Percentiles rank a stretch among this genome's conserved stretches.
phyloP scores from a whole-genome alignment of 805 yeast genomes.

The Candida namnaoensis region DNA sequence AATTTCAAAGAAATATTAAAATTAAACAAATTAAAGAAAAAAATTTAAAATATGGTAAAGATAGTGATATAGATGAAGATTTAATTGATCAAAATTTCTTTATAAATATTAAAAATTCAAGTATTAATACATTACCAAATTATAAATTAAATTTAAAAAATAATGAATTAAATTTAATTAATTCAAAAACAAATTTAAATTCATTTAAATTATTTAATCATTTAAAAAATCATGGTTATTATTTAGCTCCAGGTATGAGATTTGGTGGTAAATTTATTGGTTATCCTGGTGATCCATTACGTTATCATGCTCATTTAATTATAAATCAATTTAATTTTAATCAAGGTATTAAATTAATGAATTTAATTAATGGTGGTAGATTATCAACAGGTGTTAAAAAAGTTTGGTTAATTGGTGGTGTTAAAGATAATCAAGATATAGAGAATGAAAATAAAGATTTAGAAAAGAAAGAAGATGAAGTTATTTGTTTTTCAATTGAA shows the following conservation, averaged over 20 bases:
- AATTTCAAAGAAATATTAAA: slow-evolving; percentile 3
- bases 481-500: too few species aligned
- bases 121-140: slow-evolving; percentile 3
- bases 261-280: slow-evolving; percentile 88
- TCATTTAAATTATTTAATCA: slow-evolving; percentile 7
- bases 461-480: slow-evolving; percentile 14
- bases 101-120: slow-evolving; percentile 7
- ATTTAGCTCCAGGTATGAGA: slow-evolving; percentile 74
- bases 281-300: slow-evolving; percentile 90
- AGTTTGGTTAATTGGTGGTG: slow-evolving; percentile 55
- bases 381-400: slow-evolving; percentile 91
- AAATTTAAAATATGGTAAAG: not conserved
- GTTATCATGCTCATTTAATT: slow-evolving; percentile 83
- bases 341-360: slow-evolving; percentile 44
- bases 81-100: slow-evolving; percentile 7
- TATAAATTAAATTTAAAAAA: slow-evolving; percentile 1
- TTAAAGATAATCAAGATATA: slow-evolving; percentile 9
- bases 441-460: slow-evolving; percentile 8
- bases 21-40: not conserved
- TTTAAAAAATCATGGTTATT: slow-evolving; percentile 31
- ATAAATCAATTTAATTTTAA: slow-evolving; percentile 41
- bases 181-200: not conserved
- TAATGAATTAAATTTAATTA: slow-evolving; percentile 2
- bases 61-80: too few species aligned
- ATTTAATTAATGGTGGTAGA: slow-evolving; percentile 78